phyloP scores from a whole-genome alignment of 495 filamentous ascomycete species.

The Trichoderma orchidacearum region DNA sequence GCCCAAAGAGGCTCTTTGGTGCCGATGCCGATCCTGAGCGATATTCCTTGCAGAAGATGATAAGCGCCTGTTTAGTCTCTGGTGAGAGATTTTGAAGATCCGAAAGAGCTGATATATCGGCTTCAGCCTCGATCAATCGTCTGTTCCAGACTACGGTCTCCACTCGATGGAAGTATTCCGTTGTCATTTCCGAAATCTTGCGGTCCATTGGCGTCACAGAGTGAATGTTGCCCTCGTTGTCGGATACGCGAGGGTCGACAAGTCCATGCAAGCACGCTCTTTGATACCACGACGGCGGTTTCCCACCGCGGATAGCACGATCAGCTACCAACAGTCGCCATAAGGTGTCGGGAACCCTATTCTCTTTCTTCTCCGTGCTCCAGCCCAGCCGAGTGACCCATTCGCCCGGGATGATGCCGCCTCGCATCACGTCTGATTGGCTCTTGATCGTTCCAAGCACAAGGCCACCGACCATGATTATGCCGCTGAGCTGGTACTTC shows the following conservation, averaged over 20 bases:
- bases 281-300: constrained; percentile 5
- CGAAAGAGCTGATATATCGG: not conserved
- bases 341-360: not conserved
- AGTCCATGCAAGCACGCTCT: constrained; percentile 5
- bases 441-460: not conserved
- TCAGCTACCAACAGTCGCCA: not conserved
- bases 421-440: not conserved
- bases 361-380: not conserved
- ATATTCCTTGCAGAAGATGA: not conserved
- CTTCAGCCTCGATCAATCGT: not conserved
- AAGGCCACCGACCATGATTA: not conserved
- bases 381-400: not conserved
- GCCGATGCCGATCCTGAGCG: constrained; percentile 6
- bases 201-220: not conserved
- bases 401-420: not conserved
- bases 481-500: not conserved
- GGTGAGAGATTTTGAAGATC: not conserved
- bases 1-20: constrained; percentile 13
- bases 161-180: constrained; percentile 3
- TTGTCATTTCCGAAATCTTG: not conserved
- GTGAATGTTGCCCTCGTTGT: constrained; percentile 4
- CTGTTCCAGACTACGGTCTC: constrained; percentile 5
- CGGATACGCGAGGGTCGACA: constrained; percentile 2
- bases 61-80: not conserved
- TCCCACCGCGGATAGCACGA: not conserved